phyloP scores from a whole-genome alignment of 2,329 filamentous ascomycete species.

The Huntiella decipiens region DNA sequence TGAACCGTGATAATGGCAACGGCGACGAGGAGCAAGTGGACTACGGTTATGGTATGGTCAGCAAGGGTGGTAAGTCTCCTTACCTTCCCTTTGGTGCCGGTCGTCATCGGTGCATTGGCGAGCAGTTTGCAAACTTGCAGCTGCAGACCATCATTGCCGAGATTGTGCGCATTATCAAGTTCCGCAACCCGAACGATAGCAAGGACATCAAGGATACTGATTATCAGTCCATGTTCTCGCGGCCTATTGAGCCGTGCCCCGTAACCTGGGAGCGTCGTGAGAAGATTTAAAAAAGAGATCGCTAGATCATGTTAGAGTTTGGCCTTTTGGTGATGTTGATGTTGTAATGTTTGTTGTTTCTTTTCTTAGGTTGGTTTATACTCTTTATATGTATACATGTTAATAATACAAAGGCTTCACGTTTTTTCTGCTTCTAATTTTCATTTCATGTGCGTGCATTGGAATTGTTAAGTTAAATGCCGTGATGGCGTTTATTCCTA shows the following conservation, averaged over 20 bases:
- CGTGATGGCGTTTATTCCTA: too few relatives aligned
- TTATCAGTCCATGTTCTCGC: constrained; percentile 53
- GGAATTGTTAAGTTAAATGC: too few relatives aligned
- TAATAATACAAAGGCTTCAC: too few relatives aligned
- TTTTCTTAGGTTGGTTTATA: too few relatives aligned
- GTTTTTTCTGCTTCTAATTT: too few relatives aligned
- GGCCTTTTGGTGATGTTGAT: too few relatives aligned
- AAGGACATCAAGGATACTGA: constrained; percentile 49
- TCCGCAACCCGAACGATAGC: constrained; percentile 56
- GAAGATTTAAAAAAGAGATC: constrained; percentile 3
- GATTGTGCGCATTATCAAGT: constrained; percentile 60
- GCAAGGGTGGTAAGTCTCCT: constrained; percentile 73
- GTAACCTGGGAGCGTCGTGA: constrained; percentile 57
- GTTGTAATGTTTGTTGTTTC: too few relatives aligned
- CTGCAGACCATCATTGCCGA: constrained; percentile 67
- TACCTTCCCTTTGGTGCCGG: constrained; percentile 92
- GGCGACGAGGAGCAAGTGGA: constrained; percentile 64
- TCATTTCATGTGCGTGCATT: too few relatives aligned
- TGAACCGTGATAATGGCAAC: constrained; percentile 26
- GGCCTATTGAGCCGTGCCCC: constrained; percentile 49
- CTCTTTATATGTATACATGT: too few relatives aligned
- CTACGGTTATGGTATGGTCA: constrained; percentile 84
- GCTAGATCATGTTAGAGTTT: too few relatives aligned
- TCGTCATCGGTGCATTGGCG: constrained; percentile 83
- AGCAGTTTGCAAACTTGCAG: constrained; percentile 90